Evolutionary conservation across 139 green algal genomes (phyloP), one percentile per base, ranked within the genome.

Genomic region (Choricystis sp.): DNA sequence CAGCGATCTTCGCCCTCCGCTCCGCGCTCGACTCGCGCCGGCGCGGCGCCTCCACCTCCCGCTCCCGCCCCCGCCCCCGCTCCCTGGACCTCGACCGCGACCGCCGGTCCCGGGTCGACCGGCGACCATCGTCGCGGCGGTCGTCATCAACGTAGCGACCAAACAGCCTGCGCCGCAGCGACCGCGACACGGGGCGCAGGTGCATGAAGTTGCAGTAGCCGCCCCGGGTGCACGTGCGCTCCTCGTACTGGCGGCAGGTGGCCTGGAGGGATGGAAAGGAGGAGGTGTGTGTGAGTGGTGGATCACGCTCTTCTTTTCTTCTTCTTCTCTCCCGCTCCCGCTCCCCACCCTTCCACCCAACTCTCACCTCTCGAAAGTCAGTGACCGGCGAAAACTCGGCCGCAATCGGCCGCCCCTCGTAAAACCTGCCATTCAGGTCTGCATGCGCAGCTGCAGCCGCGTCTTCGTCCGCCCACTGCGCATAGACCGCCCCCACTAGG

Each of bases 141-240:
- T 9, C 29, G 4, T 64, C 69, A 31, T 74, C 57, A 26, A 59
- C 49, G 29, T 67, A 67, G 4, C 68, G 40, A 0, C 65, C 56
- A 96, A 61, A 92, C 69, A 49, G 76, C 63, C 87, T 73, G 52
- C 73, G 72, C 16, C 69, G 64, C 56, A 77, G 63, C 19, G 68
- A 62, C 3, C 63, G 62, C 3, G 74, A 77, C 69, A 98, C 95
- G 29, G 89, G 91, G 69, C 90, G 90, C 64, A 99, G 71, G 69
- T 99, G 93, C 92, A 99, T 97, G 80, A 98, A 99, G 77, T 98
- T 98, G 81, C 93, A 99, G 76, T 97, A 97, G 28, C 92, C 93
- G 26, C 93, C 93, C 25, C 91, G 80, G 57, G 84, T 89, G 84
- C 93, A 99, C 22, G 78, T 94, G 69, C 92, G 89, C 81, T 98